Base-by-base conservation (phyloP, 306 rosid genomes). In the Fragaria ananassa region DNA sequence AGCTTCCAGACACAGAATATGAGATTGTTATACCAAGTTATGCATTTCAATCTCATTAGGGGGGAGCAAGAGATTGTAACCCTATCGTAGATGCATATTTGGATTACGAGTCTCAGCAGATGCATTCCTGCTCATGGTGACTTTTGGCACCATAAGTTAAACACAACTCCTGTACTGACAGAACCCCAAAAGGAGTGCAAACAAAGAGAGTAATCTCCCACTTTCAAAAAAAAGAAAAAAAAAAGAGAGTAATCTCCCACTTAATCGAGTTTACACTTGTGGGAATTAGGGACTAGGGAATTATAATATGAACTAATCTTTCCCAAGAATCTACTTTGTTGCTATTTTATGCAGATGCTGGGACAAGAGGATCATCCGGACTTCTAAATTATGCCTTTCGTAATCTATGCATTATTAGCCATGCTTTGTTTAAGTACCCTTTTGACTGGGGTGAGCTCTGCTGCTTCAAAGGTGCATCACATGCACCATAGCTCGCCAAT, bases 381-480 rank as follows among this genome's bases (percentile, higher is more conserved):
- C 34, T 50, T 50, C 68, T 29, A 79, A 72, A 79, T 21, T 14
- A 57, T 15, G 12, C 61, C 63, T 73, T 73, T 37, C 34, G 21
- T 47, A 47, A 47, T 21, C 21, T 14, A 70, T 47, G 58, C 10
- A 61, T 62, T 6, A 12, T 8, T 47, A 61, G 41, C 39, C 14
- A 29, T 41, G 19, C 67, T 61, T 61, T 57, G 31, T 27, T 61
- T 11, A 61, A 29, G 10, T 61, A 61, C 34, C 2, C 23, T 61
- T 13, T 61, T 12, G 41, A 23, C 63, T 57, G 67, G 15, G 41
- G 67, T 29, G 6, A 14, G 34, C 67, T 61, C 18, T 61, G 67
- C 39, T 61, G 67, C 67, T 27, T 61, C 39, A 27, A 29, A 6
- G 67, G 10, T 13, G 67, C 39, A 61, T 61, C 65, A 60, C 65